These are phyloP conservation scores for Pleurozium schreberi DNA, from an alignment of 225 moss, liverwort and hornwort genomes.

Conservation along the genomic window DNA sequence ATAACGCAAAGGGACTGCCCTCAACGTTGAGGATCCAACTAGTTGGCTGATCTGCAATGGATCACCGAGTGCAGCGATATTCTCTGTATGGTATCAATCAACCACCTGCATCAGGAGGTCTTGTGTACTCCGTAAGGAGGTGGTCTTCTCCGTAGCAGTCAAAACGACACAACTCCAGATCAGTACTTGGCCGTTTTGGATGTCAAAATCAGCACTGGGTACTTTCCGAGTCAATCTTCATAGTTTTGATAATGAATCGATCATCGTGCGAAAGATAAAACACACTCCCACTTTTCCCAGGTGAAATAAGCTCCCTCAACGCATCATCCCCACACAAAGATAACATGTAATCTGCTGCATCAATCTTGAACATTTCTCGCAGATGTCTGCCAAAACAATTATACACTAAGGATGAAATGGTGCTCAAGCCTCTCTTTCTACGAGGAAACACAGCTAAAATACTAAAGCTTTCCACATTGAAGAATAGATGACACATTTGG, in stretches of 20 bases:
- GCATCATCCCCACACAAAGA: conserved; percentile 98
- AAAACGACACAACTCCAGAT: conserved; percentile 4
- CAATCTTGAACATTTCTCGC: conserved; percentile 96
- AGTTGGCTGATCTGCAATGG: background rate
- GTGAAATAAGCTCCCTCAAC: conserved; percentile 87
- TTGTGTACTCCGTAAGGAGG: background rate
- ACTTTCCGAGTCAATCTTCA: conserved; percentile 46
- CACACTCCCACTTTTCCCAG: conserved; percentile 98
- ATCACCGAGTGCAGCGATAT: background rate
- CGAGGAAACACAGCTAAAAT: background rate
- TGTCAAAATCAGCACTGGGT: conserved; percentile 1
- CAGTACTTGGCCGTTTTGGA: conserved; percentile 10
- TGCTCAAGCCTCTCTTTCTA: background rate
- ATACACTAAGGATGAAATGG: background rate
- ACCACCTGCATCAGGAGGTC: conserved; percentile 3
- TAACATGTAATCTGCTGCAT: conserved; percentile 98
- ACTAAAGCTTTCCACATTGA: background rate
- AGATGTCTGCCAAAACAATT: conserved; percentile 57
- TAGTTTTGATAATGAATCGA: conserved; percentile 97
- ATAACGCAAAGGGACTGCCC: background rate
- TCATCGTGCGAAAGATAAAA: conserved; percentile 99
- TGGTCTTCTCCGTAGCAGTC: background rate
- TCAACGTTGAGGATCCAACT: background rate
- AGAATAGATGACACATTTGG: background rate
- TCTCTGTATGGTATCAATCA: background rate